Conservation (phyloP, 345 rosid genomes). For the Populus ilicifolia region DNA sequence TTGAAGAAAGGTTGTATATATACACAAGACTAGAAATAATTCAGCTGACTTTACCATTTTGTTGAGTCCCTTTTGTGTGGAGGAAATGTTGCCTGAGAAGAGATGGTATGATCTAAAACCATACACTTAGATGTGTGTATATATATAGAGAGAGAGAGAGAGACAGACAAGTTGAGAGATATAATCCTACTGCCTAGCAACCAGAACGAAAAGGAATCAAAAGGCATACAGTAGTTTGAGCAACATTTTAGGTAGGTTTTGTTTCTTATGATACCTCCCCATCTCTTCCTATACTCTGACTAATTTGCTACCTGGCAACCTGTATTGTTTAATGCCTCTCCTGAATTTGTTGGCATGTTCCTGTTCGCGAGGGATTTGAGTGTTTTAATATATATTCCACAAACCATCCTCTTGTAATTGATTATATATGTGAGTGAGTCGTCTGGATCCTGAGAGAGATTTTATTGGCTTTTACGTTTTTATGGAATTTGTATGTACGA, state of each 20-base stretch:
- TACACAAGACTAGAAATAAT: too few species aligned
- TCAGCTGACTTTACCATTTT: slow-evolving; percentile 25
- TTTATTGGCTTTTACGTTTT: too few species aligned
- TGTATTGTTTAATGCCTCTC: background rate
- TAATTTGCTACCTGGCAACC: background rate
- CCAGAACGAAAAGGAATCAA: slow-evolving; percentile 19
- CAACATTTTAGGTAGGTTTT: background rate
- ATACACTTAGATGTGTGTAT: background rate
- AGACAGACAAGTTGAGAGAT: background rate
- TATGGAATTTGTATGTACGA: too few species aligned
- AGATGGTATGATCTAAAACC: background rate
- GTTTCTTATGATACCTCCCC: slow-evolving; percentile 3
- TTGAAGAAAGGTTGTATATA: background rate
- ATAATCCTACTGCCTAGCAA: background rate
- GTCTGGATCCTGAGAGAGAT: too few species aligned
- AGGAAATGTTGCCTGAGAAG: background rate
- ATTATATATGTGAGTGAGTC: too few species aligned
- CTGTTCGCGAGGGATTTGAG: background rate
- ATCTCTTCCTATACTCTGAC: background rate
- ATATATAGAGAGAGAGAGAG: background rate
- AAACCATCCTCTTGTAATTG: too few species aligned
- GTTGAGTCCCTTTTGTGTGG: background rate
- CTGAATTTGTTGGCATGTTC: background rate
- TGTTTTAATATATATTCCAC: too few species aligned
- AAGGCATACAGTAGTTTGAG: slow-evolving; percentile 15